Evolutionary conservation across 371 early-diverging fungal genomes (phyloP).

Genomic region (Amoeboaphelidium occidentale): DNA sequence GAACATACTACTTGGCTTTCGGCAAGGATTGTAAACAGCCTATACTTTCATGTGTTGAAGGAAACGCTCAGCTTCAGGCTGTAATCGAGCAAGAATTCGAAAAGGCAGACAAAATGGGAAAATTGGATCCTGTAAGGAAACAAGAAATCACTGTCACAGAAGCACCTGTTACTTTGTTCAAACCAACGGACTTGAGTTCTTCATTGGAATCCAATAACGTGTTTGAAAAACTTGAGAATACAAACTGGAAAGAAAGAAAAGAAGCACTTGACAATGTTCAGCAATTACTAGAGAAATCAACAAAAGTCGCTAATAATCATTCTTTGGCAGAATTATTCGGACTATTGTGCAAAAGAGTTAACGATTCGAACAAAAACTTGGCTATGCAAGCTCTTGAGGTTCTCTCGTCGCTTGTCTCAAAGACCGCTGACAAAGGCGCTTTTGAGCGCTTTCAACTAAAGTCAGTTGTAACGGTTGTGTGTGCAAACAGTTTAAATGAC

Average conservation of each 20-base stretch:
- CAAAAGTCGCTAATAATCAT: conserved; percentile 26
- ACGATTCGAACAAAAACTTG: conserved; percentile 73
- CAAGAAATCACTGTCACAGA: background rate
- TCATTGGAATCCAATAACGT: conserved; percentile 1
- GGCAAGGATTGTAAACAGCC: no score
- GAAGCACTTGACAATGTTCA: conserved; percentile 64
- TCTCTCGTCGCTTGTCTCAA: no score
- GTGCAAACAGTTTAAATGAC: no score
- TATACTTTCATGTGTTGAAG: no score
- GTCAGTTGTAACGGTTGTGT: no score
- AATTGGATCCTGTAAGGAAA: background rate
- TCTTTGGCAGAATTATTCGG: conserved; percentile 37
- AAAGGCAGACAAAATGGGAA: background rate
- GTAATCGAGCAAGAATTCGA: background rate
- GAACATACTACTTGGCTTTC: no score
- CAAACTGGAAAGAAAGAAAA: conserved; percentile 83
- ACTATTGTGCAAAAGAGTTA: conserved; percentile 51
- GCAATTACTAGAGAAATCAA: conserved; percentile 42
- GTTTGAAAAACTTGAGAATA: conserved; percentile 36
- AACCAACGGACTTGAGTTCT: background rate
- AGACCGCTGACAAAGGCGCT: no score
- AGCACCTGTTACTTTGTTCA: background rate
- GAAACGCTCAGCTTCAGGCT: no score
- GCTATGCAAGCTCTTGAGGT: conserved; percentile 44
- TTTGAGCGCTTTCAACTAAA: no score